Conservation (phyloP, 345 rosid genomes). For the Kandelia obovata region DNA sequence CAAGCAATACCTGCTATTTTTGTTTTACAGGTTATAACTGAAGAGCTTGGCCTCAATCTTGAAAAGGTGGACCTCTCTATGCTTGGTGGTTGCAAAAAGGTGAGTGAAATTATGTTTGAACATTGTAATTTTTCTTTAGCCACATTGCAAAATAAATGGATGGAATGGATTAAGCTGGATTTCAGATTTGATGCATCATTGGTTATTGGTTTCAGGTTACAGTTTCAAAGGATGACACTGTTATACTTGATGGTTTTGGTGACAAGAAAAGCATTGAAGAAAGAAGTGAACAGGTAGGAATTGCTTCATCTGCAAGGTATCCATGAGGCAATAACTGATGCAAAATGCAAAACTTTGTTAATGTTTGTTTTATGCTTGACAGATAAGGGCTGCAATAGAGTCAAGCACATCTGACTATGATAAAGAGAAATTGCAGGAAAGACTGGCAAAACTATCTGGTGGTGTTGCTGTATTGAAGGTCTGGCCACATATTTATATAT, state of each 20-base stretch:
- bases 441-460: constrained; percentile 92
- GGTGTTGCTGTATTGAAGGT: constrained; percentile 98
- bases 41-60: constrained; percentile 91
- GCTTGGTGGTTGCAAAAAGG: constrained; percentile 96
- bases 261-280: constrained; percentile 81
- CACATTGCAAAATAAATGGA: not conserved
- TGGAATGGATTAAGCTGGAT: not conserved
- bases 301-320: constrained; percentile 1
- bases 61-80: constrained; percentile 78
- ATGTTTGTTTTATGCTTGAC: constrained; percentile 7
- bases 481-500: not conserved
- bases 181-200: not conserved
- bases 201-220: constrained; percentile 42
- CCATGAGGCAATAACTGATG: no score
- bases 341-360: not conserved
- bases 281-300: constrained; percentile 79
- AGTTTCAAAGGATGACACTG: constrained; percentile 86
- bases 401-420: constrained; percentile 87
- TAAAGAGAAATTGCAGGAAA: constrained; percentile 90
- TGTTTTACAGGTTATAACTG: constrained; percentile 66
- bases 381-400: constrained; percentile 78
- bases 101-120: constrained; percentile 8
- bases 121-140: not conserved
- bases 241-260: constrained; percentile 95
- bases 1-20: not conserved